phyloP scores from a whole-genome alignment of 192 early-diverging fungal species.

The Haplosporangium gracile region DNA sequence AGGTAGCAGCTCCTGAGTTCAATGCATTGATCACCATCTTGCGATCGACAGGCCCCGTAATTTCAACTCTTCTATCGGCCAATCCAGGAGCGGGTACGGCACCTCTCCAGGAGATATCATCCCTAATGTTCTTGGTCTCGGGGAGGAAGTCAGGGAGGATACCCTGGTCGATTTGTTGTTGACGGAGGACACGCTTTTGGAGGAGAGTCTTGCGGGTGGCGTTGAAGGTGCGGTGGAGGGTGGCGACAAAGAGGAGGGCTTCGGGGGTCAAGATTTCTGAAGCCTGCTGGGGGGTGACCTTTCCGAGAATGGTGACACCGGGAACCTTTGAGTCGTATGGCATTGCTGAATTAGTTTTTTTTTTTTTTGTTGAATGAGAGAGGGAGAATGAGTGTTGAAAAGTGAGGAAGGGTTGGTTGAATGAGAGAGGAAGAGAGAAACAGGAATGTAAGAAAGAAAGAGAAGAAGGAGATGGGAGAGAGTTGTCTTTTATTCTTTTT shows the following conservation, averaged over 20 bases:
- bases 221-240: slow-evolving; percentile 94
- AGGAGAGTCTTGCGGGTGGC: slow-evolving; percentile 88
- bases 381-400: neutral
- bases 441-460: slow-evolving; percentile 2
- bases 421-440: neutral
- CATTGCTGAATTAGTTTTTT: slow-evolving; percentile 15
- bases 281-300: slow-evolving; percentile 71
- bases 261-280: slow-evolving; percentile 83
- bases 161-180: slow-evolving; percentile 87
- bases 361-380: neutral
- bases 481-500: neutral
- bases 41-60: slow-evolving; percentile 98
- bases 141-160: slow-evolving; percentile 93
- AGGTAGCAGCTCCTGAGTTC: slow-evolving; percentile 93
- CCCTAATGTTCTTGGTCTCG: slow-evolving; percentile 92
- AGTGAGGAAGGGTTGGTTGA: neutral
- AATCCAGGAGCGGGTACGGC: slow-evolving; percentile 93
- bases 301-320: slow-evolving; percentile 80
- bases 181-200: slow-evolving; percentile 82
- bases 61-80: slow-evolving; percentile 95
- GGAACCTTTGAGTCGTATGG: slow-evolving; percentile 65
- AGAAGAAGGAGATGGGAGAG: neutral
- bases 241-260: slow-evolving; percentile 89
- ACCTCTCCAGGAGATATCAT: slow-evolving; percentile 93
- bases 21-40: slow-evolving; percentile 99